A percentile compares a stretch with the other conserved stretches of the same genome.
These are phyloP conservation scores for Farysia itapuensis DNA, from an alignment of 1,284 basidiomycete species.

Conservation along the genomic window DNA sequence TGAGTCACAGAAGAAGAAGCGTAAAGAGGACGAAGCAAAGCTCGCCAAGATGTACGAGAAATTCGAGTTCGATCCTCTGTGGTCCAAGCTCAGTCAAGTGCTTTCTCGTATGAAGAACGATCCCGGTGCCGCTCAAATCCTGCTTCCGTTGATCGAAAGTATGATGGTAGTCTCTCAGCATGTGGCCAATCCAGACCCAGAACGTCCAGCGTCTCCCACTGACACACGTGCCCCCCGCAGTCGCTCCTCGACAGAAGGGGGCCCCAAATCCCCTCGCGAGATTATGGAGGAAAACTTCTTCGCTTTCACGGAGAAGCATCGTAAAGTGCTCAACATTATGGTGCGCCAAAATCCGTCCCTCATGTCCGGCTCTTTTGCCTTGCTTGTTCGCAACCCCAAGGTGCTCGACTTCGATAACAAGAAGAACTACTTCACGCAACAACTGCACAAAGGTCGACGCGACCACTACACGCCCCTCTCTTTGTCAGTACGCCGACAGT, in stretches of 20 bases:
- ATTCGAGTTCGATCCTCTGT: constrained; percentile 53
- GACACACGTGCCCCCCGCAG: constrained; percentile 24
- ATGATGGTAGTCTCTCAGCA: constrained; percentile 99
- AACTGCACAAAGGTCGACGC: constrained; percentile 78
- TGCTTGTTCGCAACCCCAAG: constrained; percentile 91
- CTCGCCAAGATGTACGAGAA: constrained; percentile 55
- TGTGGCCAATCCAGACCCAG: constrained; percentile 58
- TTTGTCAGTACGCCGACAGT: constrained; percentile 85
- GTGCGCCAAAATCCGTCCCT: constrained; percentile 96
- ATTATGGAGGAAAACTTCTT: constrained; percentile 80
- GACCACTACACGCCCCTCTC: constrained; percentile 83
- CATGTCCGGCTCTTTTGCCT: constrained; percentile 96
- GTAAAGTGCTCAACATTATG: constrained; percentile 94
- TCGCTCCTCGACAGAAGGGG: constrained; percentile 21
- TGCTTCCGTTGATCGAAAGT: constrained; percentile 56
- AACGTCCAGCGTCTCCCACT: constrained; percentile 9
- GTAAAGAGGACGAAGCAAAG: constrained; percentile 65
- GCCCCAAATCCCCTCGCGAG: constrained; percentile 36
- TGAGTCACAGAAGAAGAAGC: constrained; percentile 25
- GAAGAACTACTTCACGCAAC: constrained; percentile 95
- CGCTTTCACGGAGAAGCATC: constrained; percentile 88
- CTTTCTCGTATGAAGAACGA: constrained; percentile 52
- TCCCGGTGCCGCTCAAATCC: constrained; percentile 52
- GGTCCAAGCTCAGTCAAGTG: constrained; percentile 52
- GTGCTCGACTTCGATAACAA: constrained; percentile 99